Percentiles rank a stretch among this genome's conserved stretches.
These are phyloP conservation scores for Filobasidium floriforme DNA, from an alignment of 768 basidiomycete genomes.

Conservation along the genomic window DNA sequence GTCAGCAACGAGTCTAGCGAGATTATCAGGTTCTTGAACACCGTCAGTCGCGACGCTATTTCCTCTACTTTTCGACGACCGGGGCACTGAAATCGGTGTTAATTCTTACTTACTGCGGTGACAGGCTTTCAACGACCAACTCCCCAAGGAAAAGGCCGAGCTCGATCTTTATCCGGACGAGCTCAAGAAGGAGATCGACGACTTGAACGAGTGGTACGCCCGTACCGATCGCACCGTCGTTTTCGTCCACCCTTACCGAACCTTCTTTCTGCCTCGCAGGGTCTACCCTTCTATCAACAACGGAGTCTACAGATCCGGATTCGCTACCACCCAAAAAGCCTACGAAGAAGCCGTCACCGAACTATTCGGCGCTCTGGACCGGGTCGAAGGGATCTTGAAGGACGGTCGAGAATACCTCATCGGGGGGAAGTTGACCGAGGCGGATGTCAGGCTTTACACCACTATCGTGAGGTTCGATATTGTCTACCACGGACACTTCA, in stretches of 20 bases:
- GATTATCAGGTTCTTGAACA: slow-evolving; percentile 89
- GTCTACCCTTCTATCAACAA: slow-evolving; percentile 44
- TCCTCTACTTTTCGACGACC: not conserved
- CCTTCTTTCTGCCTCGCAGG: not conserved
- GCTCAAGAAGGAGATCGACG: slow-evolving; percentile 69
- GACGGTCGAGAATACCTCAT: slow-evolving; percentile 73
- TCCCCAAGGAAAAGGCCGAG: slow-evolving; percentile 56
- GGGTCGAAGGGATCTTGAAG: slow-evolving; percentile 63
- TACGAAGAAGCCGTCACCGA: slow-evolving; percentile 69
- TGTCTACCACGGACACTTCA: slow-evolving; percentile 87
- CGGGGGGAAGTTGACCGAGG: slow-evolving; percentile 66
- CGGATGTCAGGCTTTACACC: slow-evolving; percentile 69
- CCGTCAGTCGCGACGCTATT: slow-evolving; percentile 36
- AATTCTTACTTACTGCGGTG: not conserved
- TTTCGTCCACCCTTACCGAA: not conserved
- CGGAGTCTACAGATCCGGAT: slow-evolving; percentile 73
- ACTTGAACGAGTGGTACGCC: slow-evolving; percentile 57
- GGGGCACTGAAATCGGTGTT: no score
- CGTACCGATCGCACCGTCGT: no score
- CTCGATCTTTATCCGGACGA: slow-evolving; percentile 70
- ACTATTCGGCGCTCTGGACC: slow-evolving; percentile 72
- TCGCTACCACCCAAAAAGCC: slow-evolving; percentile 70
- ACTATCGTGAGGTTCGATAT: slow-evolving; percentile 62
- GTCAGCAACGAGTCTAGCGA: slow-evolving; percentile 90
- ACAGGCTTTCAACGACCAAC: slow-evolving; percentile 59